Conservation (phyloP, 768 basidiomycete species). For the Auricularia auricula-judae region DNA sequence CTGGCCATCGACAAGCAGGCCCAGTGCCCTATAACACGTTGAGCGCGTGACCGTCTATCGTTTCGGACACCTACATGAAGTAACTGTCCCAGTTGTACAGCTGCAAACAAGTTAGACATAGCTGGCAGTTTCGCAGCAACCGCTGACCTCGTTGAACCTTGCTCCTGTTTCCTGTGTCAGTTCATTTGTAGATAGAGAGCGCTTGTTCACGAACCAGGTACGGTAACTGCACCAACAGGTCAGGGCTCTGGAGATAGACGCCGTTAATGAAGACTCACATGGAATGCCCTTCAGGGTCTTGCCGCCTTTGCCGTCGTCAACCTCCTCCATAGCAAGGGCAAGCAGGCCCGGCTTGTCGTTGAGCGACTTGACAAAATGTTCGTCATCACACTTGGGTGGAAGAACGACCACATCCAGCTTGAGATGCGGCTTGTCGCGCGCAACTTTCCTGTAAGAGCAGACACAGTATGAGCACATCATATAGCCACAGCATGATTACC, state of each 20-base stretch:
- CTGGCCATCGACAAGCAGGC: conserved; percentile 89
- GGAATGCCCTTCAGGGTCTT: conserved; percentile 86
- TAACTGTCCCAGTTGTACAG: conserved; percentile 94
- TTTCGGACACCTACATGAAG: conserved; percentile 46
- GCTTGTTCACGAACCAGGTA: not conserved
- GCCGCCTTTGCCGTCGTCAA: conserved; percentile 67
- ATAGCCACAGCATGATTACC: not conserved
- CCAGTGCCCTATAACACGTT: conserved; percentile 35
- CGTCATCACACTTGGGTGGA: conserved; percentile 79
- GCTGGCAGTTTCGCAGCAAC: conserved; percentile 5
- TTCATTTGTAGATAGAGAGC: not conserved
- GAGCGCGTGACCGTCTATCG: not conserved
- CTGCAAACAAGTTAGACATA: conserved; percentile 25
- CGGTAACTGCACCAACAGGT: not conserved
- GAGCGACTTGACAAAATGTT: conserved; percentile 78
- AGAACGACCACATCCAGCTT: conserved; percentile 87
- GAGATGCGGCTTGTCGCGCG: conserved; percentile 85
- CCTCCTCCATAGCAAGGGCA: conserved; percentile 90
- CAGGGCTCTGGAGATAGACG: not conserved
- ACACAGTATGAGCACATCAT: not conserved
- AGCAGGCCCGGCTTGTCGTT: conserved; percentile 92
- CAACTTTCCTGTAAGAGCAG: conserved; percentile 46
- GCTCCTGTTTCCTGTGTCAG: not conserved
- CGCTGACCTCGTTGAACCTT: not conserved
- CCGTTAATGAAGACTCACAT: conserved; percentile 21